Percentiles rank a stretch among this genome's conserved stretches.
phyloP scores from a whole-genome alignment of 2,329 filamentous ascomycete genomes.

The Anisogramma anomala region DNA sequence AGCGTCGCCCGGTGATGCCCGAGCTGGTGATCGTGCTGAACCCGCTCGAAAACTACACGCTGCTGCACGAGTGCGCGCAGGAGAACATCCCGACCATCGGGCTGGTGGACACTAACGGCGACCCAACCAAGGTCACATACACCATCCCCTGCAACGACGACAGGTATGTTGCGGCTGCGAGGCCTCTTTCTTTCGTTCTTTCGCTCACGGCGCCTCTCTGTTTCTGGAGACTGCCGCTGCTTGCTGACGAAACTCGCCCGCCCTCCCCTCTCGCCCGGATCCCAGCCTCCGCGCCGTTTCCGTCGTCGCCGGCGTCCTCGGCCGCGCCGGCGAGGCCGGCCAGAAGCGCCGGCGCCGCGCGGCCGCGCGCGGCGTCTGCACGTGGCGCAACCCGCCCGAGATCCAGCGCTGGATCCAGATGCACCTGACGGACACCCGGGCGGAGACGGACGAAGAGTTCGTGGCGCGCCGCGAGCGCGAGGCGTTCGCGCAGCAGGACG shows the following conservation, averaged over 20 bases:
- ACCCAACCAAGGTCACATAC: conserved; percentile 91
- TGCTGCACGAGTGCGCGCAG: conserved; percentile 82
- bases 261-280: too few relatives aligned
- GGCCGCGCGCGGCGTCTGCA: conserved; percentile 50
- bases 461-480: too few relatives aligned
- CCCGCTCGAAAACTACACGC: conserved; percentile 78
- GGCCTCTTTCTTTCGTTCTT: background rate
- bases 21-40: conserved; percentile 91
- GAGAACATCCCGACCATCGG: conserved; percentile 89
- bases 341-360: conserved; percentile 53
- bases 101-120: conserved; percentile 83
- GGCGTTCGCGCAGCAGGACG: too few relatives aligned
- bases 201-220: background rate
- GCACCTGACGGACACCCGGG: too few relatives aligned
- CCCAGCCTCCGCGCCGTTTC: conserved; percentile 66
- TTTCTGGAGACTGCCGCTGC: background rate
- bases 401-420: conserved; percentile 27
- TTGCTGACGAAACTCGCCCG: conserved; percentile 22
- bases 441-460: too few relatives aligned
- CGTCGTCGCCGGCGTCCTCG: conserved; percentile 75
- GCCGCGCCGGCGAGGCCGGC: conserved; percentile 70
- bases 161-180: conserved; percentile 44
- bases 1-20: conserved; percentile 60
- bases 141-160: conserved; percentile 96
- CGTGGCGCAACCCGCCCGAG: conserved; percentile 44